Percentiles rank a stretch among this genome's conserved stretches.
Evolutionary conservation across 2,329 filamentous ascomycete species (phyloP).

Genomic region (Sporothrix globosa): DNA sequence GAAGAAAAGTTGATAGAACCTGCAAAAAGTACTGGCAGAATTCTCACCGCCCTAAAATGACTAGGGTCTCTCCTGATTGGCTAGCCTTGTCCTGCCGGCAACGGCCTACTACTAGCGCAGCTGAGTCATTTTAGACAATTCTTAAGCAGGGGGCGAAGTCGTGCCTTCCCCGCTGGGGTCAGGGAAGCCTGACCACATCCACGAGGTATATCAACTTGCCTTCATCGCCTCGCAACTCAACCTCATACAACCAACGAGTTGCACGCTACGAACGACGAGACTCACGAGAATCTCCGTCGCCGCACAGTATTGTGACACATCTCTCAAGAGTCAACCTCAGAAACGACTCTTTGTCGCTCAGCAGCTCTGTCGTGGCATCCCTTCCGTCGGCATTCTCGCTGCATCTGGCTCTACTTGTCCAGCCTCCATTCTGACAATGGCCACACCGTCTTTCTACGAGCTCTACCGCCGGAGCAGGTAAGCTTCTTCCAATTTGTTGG

Average conservation of each 20-base stretch:
- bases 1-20: background rate
- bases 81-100: constrained; percentile 14
- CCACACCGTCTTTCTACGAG: constrained; percentile 74
- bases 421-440: constrained; percentile 36
- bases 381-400: background rate
- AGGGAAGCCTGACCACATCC: background rate
- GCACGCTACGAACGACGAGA: background rate
- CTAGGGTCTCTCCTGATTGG: background rate
- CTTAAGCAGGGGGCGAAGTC: constrained; percentile 12
- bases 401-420: background rate
- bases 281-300: background rate
- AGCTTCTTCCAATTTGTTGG: constrained; percentile 17
- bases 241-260: constrained; percentile 17
- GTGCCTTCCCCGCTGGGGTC: constrained; percentile 1
- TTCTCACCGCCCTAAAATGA: constrained; percentile 28
- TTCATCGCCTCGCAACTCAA: constrained; percentile 16
- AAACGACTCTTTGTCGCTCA: background rate
- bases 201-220: background rate
- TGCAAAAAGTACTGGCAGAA: constrained; percentile 29
- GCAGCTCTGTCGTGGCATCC: background rate
- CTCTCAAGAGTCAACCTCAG: background rate
- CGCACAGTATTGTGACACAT: background rate
- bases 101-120: constrained; percentile 13
- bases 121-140: constrained; percentile 22
- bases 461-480: constrained; percentile 99